Base-by-base conservation (phyloP, 768 basidiomycete species). In the Kwoniella dendrophila region DNA sequence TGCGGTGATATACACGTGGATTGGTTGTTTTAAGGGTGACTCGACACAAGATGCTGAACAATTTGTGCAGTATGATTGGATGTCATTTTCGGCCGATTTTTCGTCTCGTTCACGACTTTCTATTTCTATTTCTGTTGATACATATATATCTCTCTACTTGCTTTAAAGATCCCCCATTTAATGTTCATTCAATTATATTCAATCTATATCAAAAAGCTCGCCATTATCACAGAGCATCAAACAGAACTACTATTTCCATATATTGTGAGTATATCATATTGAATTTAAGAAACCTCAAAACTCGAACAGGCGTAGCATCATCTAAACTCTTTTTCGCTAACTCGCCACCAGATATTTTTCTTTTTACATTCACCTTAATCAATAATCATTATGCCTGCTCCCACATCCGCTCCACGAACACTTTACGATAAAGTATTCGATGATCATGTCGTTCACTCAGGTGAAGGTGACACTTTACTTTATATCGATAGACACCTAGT, bases 401-500 rank as follows among this genome's bases (percentile, higher is more conserved):
- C 85, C n/a, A 79, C 83, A 18, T 68, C 82, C 56, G 80, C 83
- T 22, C 91, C 92, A 10, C 87, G 92, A 64, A 97, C 95, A 34
- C 83, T 98, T 30, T 96, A 97, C 80, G 95, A 98, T 81, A 97
- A 97, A 82, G 92, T 97, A 67, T 96, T 90, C 87, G 92, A 96
- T 68, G 92, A 97, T 78, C 95, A 97, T 81, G 86, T 95, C 74
- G 89, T 97, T 86, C 92, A 75, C 60, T 66, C 66, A 34, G 78
- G 74, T 33, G 71, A 78, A 57, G 81, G 80, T 38, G 77, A 80
- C 41, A 78, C 78, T 47, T 72, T 81, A 29, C 70, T 82, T 60
- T 82, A 80, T 76, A 82, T 82, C 61, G 81, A 81, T 68, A 69
- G 85, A 59, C 85, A 86, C 73, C 80, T 86, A 38, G 89, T 95